A percentile compares a stretch with the other conserved stretches of the same genome.
These are phyloP conservation scores for Leccinum subgranulosum DNA, from an alignment of 768 basidiomycete genomes.

Conservation along the genomic window DNA sequence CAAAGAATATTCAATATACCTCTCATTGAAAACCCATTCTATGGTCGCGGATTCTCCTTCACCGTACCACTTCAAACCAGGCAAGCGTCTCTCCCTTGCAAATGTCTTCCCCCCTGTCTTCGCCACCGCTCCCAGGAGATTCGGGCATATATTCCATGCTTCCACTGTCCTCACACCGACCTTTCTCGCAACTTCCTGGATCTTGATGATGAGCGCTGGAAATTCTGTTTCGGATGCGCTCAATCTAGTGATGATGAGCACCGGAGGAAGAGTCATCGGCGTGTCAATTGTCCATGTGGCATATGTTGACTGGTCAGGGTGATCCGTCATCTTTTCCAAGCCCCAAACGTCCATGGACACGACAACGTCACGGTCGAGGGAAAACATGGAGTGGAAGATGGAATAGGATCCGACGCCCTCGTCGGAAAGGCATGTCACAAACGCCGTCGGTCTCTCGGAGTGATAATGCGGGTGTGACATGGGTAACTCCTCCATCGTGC, in stretches of 20 bases:
- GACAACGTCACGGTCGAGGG: background rate
- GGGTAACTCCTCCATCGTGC: constrained; percentile 21
- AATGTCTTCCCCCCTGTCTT: constrained; percentile 30
- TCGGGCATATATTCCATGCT: constrained; percentile 31
- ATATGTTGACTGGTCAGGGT: constrained; percentile 17
- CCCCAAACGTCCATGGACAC: constrained; percentile 15
- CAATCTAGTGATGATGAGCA: constrained; percentile 43
- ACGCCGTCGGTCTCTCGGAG: constrained; percentile 6
- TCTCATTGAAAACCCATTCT: constrained; percentile 48
- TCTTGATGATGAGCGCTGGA: constrained; percentile 29
- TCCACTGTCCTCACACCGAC: constrained; percentile 39
- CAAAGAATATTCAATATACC: constrained; percentile 20
- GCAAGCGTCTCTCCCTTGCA: constrained; percentile 37
- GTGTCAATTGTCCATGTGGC: constrained; percentile 45
- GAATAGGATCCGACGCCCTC: constrained; percentile 45
- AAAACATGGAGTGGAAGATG: constrained; percentile 29
- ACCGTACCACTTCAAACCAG: constrained; percentile 49
- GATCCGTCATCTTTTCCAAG: constrained; percentile 2
- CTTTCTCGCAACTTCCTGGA: constrained; percentile 33
- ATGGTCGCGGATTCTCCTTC: constrained; percentile 29
- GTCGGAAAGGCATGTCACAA: constrained; percentile 40
- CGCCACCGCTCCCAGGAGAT: constrained; percentile 27
- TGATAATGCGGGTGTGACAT: constrained; percentile 1
- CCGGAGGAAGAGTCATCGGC: constrained; percentile 19
- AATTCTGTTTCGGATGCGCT: constrained; percentile 30